Evolutionary conservation across 2,329 filamentous ascomycete genomes (phyloP).

Genomic region (Nothopassalora personata): DNA sequence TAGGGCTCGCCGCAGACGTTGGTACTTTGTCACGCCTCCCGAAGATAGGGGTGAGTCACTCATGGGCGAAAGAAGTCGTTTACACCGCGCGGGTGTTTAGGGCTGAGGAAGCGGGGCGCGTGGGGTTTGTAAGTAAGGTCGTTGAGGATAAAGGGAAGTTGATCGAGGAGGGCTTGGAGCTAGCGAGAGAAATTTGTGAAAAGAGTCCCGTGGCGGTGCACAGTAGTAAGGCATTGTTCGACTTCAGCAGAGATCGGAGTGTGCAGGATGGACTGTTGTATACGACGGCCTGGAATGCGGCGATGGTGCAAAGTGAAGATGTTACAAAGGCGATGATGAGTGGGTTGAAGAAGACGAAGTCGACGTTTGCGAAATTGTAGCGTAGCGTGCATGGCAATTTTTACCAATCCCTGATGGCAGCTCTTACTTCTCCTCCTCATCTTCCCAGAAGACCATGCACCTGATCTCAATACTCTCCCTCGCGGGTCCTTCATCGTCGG

Average conservation of each 20-base stretch:
- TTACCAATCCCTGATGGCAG: neutral
- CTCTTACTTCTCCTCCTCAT: neutral
- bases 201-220: constrained; percentile 88
- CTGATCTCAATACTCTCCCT: constrained; percentile 17
- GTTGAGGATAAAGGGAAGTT: constrained; percentile 56
- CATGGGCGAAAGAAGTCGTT: constrained; percentile 73
- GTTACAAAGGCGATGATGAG: constrained; percentile 21
- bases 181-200: constrained; percentile 61
- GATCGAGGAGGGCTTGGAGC: constrained; percentile 55
- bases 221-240: constrained; percentile 79
- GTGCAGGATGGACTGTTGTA: constrained; percentile 53
- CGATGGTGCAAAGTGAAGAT: constrained; percentile 22
- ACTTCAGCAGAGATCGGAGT: constrained; percentile 70
- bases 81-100: constrained; percentile 64
- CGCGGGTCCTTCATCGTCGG: constrained; percentile 9
- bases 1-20: constrained; percentile 73
- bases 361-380: constrained; percentile 22
- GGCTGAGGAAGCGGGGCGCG: constrained; percentile 59
- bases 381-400: no score
- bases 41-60: constrained; percentile 62
- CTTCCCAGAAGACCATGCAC: constrained; percentile 13
- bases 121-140: constrained; percentile 66
- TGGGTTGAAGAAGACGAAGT: constrained; percentile 20
- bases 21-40: constrained; percentile 69
- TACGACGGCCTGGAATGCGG: constrained; percentile 21